Evolutionary conservation across 2,329 filamentous ascomycete species (phyloP), one percentile per base, ranked within the genome.

Genomic region (Amauroascus niger): DNA sequence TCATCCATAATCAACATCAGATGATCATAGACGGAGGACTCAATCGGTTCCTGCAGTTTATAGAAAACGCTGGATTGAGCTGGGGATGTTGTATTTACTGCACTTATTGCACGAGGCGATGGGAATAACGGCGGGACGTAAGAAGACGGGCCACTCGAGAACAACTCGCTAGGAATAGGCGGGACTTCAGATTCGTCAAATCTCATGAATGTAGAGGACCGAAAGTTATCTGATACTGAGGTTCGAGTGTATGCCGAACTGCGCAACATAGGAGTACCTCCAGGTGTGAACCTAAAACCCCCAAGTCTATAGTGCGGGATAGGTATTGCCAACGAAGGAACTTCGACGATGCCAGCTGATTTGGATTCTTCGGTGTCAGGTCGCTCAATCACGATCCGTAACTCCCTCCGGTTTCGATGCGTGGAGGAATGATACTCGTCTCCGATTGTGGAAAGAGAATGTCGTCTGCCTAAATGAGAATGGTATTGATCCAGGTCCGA

Each of bases 271-370:
- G 87, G 82, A 2, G 85, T 89, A 9, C 88, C 88, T 61, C 79
- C 79, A 51, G 80, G 72, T 58, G 85, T 91, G 68, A 95, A 95
- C 55, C 82, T 81, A 16, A 88, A 88, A 1, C 84, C 86, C 11
- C 89, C 90, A 54, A 96, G 74, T 59, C 84, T 83, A 76, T 90
- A 94, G 54, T 87, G 84, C 33, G 90, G 89, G 49, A 95, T 95
- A 20, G 82, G 77, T 41, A 91, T 79, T 60, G 89, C 80, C 49
- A 94, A 74, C 33, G 82, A 71, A 11, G 80, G 82, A 37, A 74
- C 66, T n/a, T 70, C 69, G 59, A 60, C 64, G 61, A 80, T 79
- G 63, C 84, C 81, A 57, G 80, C 76, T 4, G 82, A 84, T 64
- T 78, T 84, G 24, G 83, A 79, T 50, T 80, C 77, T 28, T 80